Evolutionary conservation across 2,329 filamentous ascomycete genomes (phyloP).

Genomic region (Harringtonia lauricola): DNA sequence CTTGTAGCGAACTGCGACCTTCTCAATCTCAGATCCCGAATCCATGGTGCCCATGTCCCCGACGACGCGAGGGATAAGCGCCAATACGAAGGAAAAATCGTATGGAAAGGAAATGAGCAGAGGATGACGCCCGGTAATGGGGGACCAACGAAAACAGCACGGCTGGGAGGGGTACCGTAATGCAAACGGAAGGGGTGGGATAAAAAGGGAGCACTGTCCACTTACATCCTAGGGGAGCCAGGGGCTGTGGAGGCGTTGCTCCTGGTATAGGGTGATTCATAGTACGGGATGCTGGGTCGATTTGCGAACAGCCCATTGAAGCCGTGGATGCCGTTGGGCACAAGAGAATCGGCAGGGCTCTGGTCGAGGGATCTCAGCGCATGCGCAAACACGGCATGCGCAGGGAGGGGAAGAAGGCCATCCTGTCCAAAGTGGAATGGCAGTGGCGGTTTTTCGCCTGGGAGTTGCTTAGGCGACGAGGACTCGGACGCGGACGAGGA

Average conservation of each 20-base stretch:
- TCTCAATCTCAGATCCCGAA: too few relatives aligned
- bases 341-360: background rate
- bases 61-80: background rate
- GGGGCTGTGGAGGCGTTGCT: constrained; percentile 49
- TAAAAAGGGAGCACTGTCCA: constrained; percentile 8
- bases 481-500: constrained; percentile 18
- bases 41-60: background rate
- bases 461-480: constrained; percentile 14
- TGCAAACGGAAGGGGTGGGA: constrained; percentile 6
- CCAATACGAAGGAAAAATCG: constrained; percentile 6
- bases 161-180: too few relatives aligned
- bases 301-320: constrained; percentile 16
- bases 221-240: constrained; percentile 48
- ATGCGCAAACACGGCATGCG: constrained; percentile 14
- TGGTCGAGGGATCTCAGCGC: constrained; percentile 22
- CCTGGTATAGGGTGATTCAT: constrained; percentile 43
- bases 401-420: constrained; percentile 11
- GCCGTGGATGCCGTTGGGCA: constrained; percentile 25
- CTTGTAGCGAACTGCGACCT: too few relatives aligned
- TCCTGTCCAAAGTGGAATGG: constrained; percentile 16
- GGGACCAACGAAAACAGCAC: too few relatives aligned
- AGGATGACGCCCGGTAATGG: background rate
- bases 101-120: constrained; percentile 5
- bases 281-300: constrained; percentile 20
- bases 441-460: constrained; percentile 11